phyloP scores from a whole-genome alignment of 2,329 filamentous ascomycete genomes.

The Clonostachys rosea region DNA sequence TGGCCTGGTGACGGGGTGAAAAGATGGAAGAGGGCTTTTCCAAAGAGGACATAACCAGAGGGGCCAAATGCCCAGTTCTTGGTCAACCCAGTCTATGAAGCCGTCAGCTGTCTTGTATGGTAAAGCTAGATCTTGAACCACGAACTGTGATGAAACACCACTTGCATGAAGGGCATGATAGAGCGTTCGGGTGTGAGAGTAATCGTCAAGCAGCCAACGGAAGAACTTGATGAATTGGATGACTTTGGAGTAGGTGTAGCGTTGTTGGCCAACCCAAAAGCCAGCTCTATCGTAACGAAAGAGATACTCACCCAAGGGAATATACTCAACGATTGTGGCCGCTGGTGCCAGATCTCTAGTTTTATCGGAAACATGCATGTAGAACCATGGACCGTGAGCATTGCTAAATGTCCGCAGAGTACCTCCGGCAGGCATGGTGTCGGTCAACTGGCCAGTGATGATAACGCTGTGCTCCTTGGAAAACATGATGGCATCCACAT shows the following conservation, averaged over 20 bases:
- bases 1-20: constrained; percentile 8
- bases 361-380: constrained; percentile 48
- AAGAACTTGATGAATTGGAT: constrained; percentile 54
- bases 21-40: constrained; percentile 9
- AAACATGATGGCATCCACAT: constrained; percentile 56
- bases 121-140: constrained; percentile 60
- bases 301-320: constrained; percentile 61
- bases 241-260: constrained; percentile 47
- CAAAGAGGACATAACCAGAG: constrained; percentile 19
- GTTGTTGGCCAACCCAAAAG: constrained; percentile 62
- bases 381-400: constrained; percentile 59
- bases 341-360: constrained; percentile 1
- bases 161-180: constrained; percentile 59
- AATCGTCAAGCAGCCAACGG: constrained; percentile 53
- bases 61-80: constrained; percentile 15
- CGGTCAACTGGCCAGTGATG: constrained; percentile 42
- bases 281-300: constrained; percentile 67
- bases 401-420: constrained; percentile 37
- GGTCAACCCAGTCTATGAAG: constrained; percentile 19
- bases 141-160: constrained; percentile 47
- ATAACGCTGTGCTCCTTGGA: constrained; percentile 44
- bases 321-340: constrained; percentile 35
- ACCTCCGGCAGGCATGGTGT: constrained; percentile 2
- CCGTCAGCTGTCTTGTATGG: constrained; percentile 39
- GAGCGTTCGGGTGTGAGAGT: constrained; percentile 57